Conservation (phyloP, 208 protist species). For the Vickermania ingenoplastis region DNA sequence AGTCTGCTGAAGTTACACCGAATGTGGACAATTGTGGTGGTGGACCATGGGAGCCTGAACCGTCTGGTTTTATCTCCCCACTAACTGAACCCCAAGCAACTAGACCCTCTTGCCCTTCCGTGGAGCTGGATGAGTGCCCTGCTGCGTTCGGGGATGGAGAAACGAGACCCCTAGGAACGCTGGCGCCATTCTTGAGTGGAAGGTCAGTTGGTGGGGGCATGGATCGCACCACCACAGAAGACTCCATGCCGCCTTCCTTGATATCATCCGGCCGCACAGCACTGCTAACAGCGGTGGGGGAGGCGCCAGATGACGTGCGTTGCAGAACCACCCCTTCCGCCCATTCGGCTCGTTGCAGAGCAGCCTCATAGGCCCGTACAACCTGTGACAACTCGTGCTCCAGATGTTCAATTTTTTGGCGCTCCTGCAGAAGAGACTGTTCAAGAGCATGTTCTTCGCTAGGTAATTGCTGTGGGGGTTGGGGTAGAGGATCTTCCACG, state of each 20-base stretch:
- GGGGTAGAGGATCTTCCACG: too few relatives aligned
- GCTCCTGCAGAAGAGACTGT: background rate
- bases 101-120: background rate
- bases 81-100: background rate
- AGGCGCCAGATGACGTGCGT: background rate
- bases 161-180: too few relatives aligned
- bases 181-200: background rate
- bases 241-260: background rate
- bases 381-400: background rate
- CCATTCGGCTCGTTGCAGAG: background rate
- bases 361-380: background rate
- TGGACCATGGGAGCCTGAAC: too few relatives aligned
- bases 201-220: background rate
- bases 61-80: background rate
- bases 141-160: background rate
- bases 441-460: background rate
- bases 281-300: background rate
- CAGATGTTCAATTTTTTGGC: background rate
- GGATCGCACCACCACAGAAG: background rate
- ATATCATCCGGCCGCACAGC: background rate
- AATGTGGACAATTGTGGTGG: too few relatives aligned
- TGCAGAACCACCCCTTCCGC: background rate
- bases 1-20: too few relatives aligned
- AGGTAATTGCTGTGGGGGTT: too few relatives aligned
- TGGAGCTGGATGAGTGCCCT: background rate